Conservation (phyloP, 495 filamentous ascomycete genomes). For the Letharia columbiana region DNA sequence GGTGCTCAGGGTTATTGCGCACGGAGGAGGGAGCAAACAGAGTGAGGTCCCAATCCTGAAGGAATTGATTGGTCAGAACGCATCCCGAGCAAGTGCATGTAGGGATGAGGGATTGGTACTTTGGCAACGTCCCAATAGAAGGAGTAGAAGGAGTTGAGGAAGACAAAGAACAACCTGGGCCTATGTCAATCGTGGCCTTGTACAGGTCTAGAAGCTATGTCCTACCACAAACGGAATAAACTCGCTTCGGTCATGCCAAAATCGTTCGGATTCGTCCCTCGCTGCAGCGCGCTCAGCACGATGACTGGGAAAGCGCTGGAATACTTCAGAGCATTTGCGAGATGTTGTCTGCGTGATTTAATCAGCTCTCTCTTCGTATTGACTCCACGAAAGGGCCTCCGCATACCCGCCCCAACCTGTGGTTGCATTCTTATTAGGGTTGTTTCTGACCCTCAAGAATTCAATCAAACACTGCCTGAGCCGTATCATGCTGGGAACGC, state of each 20-base stretch:
- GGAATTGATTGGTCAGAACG: neutral
- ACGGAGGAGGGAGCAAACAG: conserved; percentile 53
- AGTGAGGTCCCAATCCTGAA: conserved; percentile 79
- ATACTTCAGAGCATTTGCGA: conserved; percentile 92
- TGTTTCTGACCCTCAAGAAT: conserved; percentile 60
- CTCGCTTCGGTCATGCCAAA: conserved; percentile 48
- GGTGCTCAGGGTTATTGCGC: conserved; percentile 50
- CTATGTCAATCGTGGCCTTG: conserved; percentile 2
- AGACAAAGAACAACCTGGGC: conserved; percentile 49
- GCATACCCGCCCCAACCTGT: conserved; percentile 48
- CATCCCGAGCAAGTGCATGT: neutral
- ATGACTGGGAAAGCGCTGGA: conserved; percentile 87
- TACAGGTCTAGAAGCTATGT: neutral
- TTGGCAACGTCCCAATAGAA: conserved; percentile 98
- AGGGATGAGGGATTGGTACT: neutral
- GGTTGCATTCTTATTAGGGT: conserved; percentile 26
- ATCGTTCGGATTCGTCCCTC: conserved; percentile 51
- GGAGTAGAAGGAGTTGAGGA: conserved; percentile 78
- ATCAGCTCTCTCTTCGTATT: neutral
- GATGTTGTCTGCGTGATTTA: conserved; percentile 49
- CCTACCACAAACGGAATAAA: conserved; percentile 50
- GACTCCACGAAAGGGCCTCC: neutral
- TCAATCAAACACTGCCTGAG: conserved; percentile 89
- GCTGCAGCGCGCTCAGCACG: conserved; percentile 61
- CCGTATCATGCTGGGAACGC: conserved; percentile 74